These are phyloP conservation scores for Rubia tinctorum DNA, from an alignment of 305 asterid species.

Conservation along the genomic window DNA sequence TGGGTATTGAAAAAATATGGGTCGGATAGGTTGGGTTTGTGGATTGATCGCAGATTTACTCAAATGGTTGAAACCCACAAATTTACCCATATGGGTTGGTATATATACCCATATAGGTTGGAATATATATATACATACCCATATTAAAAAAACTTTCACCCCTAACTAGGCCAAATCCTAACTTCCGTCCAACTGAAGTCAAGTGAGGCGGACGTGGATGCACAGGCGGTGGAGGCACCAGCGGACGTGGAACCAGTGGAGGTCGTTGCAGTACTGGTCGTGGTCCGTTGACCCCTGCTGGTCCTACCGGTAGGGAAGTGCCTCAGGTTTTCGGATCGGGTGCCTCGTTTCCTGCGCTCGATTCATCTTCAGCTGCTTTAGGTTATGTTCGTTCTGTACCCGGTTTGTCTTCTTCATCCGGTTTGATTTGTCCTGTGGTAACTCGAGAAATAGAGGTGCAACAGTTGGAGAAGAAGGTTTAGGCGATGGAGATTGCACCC, in stretches of 20 bases:
- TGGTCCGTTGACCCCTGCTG: constrained; percentile 6
- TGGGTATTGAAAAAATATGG: no score
- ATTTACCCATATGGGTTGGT: no score
- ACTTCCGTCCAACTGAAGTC: no score
- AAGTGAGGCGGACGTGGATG: constrained; percentile 14
- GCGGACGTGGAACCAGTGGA: not conserved
- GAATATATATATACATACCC: no score
- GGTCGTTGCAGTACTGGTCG: constrained; percentile 12
- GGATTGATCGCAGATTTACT: no score
- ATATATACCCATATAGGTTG: no score
- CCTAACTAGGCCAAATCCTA: no score
- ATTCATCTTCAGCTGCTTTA: not conserved
- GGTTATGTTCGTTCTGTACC: no score
- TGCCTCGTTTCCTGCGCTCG: not conserved
- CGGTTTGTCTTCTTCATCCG: no score
- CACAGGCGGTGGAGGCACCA: not conserved
- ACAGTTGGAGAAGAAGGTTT: constrained; percentile 33
- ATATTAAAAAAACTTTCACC: no score
- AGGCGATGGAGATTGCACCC: not conserved
- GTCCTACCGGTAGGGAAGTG: constrained; percentile 9
- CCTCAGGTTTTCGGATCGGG: not conserved
- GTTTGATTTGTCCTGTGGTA: not conserved
- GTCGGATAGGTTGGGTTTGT: no score
- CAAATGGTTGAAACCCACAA: no score
- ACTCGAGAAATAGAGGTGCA: not conserved